Conservation (phyloP, 176 grass and related monocot genomes). For the Alopecurus myosuroides region DNA sequence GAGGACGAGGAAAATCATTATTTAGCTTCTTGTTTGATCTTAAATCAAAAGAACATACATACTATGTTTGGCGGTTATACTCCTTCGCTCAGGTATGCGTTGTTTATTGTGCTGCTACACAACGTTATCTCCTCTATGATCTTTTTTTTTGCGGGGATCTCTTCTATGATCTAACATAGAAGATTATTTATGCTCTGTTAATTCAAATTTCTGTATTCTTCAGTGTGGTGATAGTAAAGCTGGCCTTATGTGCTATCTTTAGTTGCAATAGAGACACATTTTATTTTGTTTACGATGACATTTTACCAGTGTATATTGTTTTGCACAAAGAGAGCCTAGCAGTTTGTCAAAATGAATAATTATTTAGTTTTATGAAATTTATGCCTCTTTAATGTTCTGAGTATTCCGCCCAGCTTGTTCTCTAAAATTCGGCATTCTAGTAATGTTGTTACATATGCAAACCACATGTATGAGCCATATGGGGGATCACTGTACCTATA, state of each 20-base stretch:
- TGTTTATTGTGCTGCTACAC: neutral
- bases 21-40: constrained; percentile 95
- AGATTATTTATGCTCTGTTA: neutral
- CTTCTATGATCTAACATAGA: neutral
- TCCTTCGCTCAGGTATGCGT: constrained; percentile 92
- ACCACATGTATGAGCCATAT: neutral
- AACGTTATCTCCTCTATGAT: constrained; percentile 18
- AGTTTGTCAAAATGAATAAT: constrained; percentile 3
- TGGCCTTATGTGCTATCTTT: neutral
- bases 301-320: constrained; percentile 15
- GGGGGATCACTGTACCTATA: neutral
- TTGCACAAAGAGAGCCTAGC: neutral
- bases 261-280: neutral
- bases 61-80: constrained; percentile 98
- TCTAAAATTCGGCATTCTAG: neutral
- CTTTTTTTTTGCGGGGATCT: too few species aligned
- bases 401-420: neutral
- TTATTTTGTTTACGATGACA: neutral
- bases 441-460: neutral
- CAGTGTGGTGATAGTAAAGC: neutral
- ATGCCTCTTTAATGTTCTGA: neutral
- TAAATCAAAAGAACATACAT: constrained; percentile 91
- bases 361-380: constrained; percentile 2
- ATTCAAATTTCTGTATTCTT: neutral
- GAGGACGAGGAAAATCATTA: constrained; percentile 76